Base-by-base conservation (phyloP, 345 rosid species). In the Eucalyptus sp. region DNA sequence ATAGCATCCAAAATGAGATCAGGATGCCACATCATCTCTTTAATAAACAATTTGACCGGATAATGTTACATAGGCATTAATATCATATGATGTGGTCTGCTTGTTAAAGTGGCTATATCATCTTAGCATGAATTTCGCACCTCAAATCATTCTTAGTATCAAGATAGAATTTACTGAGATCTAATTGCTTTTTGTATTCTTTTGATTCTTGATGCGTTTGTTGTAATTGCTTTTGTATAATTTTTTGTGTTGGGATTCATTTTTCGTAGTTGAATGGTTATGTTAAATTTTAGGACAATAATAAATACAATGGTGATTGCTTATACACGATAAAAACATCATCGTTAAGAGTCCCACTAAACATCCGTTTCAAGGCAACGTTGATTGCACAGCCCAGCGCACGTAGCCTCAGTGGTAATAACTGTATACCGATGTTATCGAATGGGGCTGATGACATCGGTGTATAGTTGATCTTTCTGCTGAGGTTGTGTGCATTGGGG, bases 381-480 rank as follows among this genome's bases (percentile, higher is more conserved):
- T 24, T 24, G 29, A 56, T 56, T 56, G 62, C 62, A 56, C 29
- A 56, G 62, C 29, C 62, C 62, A 56, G 29, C 1, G 62, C 13
- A 10, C 13, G 13, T 24, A 56, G 62, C 62, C 62, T 56, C 13
- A 56, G 29, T 56, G 62, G 62, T 10, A 52, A 52, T 2, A 20
- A 20, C 10, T 8, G 0, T 52, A 20, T 2, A 52, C 2, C 1
- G 10, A 52, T 4, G 25, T 52, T 2, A 18, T 52, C 58, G 58
- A 52, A 52, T 20, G 58, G 58, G 58, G 58, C 62, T 56, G 62
- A 56, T 56, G 6, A 56, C 0, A 24, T 24, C 6, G 29, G 62
- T 56, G 1, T 56, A 56, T 24, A 56, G 29, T 24, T 24, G 62
- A 56, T 56, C 29, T 56, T 56, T 56, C 13, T 56, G 29, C 29